Conservation (phyloP, 331 rosid species). For the Phaseolus coccineus region DNA sequence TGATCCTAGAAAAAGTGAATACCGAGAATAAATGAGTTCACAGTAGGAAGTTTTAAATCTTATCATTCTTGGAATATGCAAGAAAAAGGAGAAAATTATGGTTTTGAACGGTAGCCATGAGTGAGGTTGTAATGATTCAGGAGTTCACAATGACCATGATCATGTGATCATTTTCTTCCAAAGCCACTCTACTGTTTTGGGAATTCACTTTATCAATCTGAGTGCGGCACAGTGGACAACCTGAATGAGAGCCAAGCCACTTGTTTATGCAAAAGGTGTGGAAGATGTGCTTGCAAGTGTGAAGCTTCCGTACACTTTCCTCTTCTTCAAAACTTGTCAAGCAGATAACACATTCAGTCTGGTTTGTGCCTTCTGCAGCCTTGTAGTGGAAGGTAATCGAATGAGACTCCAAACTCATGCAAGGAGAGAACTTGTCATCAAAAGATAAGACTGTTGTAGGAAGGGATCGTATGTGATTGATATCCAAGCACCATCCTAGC, state of each 20-base stretch:
- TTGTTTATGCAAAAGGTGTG: slow-evolving; percentile 57
- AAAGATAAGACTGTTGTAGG: slow-evolving; percentile 34
- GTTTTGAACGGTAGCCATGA: neutral
- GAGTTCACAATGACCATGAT: slow-evolving; percentile 36
- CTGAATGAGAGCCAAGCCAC: slow-evolving; percentile 57
- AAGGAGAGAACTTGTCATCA: slow-evolving; percentile 43
- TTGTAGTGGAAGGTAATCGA: slow-evolving; percentile 51
- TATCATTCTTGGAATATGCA: slow-evolving; percentile 4
- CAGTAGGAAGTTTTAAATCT: slow-evolving; percentile 14
- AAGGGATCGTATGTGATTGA: neutral
- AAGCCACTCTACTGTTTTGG: slow-evolving; percentile 10
- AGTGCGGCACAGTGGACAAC: slow-evolving; percentile 57
- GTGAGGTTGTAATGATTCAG: slow-evolving; percentile 31
- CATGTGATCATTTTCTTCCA: slow-evolving; percentile 37
- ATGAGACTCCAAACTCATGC: slow-evolving; percentile 50
- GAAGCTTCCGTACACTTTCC: slow-evolving; percentile 54
- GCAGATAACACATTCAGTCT: slow-evolving; percentile 57
- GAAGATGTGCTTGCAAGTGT: slow-evolving; percentile 59
- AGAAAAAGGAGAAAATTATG: neutral
- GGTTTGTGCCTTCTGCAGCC: slow-evolving; percentile 34
- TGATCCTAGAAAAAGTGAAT: slow-evolving; percentile 19
- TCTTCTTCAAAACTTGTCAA: slow-evolving; percentile 54
- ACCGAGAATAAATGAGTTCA: slow-evolving; percentile 10
- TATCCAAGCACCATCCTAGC: slow-evolving; percentile 46
- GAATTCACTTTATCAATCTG: slow-evolving; percentile 42